Evolutionary conservation across 192 early-diverging fungal genomes (phyloP), one percentile per base, ranked within the genome.

Genomic region (Mortierella alpina): DNA sequence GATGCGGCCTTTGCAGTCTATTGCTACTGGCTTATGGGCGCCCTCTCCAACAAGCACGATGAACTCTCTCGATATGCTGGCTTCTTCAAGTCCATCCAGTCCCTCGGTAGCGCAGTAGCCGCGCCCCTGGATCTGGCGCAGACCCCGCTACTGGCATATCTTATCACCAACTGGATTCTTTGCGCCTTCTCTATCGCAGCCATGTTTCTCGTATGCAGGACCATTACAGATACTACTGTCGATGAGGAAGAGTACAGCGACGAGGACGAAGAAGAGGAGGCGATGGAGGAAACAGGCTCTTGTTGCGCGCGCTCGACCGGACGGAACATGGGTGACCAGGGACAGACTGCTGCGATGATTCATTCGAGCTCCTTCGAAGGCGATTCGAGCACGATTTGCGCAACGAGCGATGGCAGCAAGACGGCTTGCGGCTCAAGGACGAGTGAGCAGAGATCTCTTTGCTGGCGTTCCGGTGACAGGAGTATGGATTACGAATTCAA

Each of bases 71-170:
- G 92, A 42, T 95, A 92, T 66, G 88, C 90, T 63, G 95, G 77
- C 6, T 95, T 93, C 86, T 97, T 96, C 91, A 97, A 97, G 87
- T 91, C 92, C 39, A 92, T 95, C 56, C 95, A 96, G 84, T 93
- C 91, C 58, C 89, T 91, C 62, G 93, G 89, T 15, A 87, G 82
- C 59, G 93, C 91, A 50, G 86, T 94, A 41, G 86, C 90, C 6
- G 90, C 91, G 78, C 91, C 92, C 55, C 61, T 93, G 58, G 92
- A 91, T 69, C 88, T 91, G 40, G 68, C 81, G 1, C 45, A 55
- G 31, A 85, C 75, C 5, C 53, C 70, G 12, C 65, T 78, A 23
- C 49, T 70, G 1, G 63, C 60, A 18, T 68, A 79, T 51, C 57
- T 85, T 8, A 45, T 85, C 54, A 79, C 73, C 66, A 82, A 74